Evolutionary conservation across 2,329 filamentous ascomycete genomes (phyloP).

Genomic region (Nigrograna mackinnonii): DNA sequence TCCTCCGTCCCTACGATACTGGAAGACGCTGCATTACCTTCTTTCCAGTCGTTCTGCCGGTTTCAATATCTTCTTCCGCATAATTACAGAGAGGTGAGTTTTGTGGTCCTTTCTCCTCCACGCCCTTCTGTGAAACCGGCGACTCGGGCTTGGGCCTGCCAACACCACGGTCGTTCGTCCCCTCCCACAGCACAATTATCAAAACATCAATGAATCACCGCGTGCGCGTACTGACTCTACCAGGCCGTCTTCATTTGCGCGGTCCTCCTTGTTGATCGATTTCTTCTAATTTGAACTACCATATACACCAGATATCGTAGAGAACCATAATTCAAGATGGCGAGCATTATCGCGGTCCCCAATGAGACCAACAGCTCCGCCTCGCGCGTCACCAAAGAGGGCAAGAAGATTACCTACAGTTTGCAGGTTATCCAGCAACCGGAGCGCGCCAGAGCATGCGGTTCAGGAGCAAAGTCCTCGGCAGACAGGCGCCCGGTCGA

Average conservation of each 20-base stretch:
- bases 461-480: constrained; percentile 89
- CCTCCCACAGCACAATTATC: too few relatives aligned
- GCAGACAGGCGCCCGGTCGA: constrained; percentile 92
- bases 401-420: constrained; percentile 77
- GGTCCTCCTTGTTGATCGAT: not conserved
- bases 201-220: not conserved
- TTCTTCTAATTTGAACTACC: not conserved
- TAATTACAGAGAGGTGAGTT: not conserved
- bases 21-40: too few relatives aligned
- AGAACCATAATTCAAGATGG: constrained; percentile 20
- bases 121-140: not conserved
- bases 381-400: constrained; percentile 70
- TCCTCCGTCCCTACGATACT: too few relatives aligned
- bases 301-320: not conserved
- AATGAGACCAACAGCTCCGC: constrained; percentile 60
- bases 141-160: not conserved
- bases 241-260: not conserved
- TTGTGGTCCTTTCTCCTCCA: not conserved
- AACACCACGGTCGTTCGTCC: not conserved
- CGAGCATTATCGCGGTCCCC: constrained; percentile 53
- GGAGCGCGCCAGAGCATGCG: constrained; percentile 90
- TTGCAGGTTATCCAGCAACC: constrained; percentile 92
- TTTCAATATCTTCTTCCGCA: not conserved
- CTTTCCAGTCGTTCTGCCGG: not conserved
- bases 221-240: not conserved